Evolutionary conservation across 768 basidiomycete genomes (phyloP), one percentile per base, ranked within the genome.

Genomic region (Postia placenta): DNA sequence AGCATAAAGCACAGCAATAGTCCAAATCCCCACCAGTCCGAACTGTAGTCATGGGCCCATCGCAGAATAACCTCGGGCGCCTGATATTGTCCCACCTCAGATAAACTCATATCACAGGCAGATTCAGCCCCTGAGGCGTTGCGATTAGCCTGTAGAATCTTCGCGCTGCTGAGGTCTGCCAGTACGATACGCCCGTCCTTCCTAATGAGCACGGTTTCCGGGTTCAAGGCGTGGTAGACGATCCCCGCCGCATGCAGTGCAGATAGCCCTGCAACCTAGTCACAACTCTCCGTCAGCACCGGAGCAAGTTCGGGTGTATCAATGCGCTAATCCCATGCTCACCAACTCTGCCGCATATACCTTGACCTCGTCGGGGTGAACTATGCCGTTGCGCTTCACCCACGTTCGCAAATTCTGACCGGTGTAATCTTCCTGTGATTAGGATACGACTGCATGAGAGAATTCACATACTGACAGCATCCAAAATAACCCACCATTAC

Each of bases 11-110:
- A 74, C 33, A 82, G 47, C 30, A 57, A 9, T 15, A 76, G 58
- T 2, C 80, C 81, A 51, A 82, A 79, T 0, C 74, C 73, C 81
- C 81, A 84, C 53, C 71, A 74, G 60, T 84, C 81, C 17, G 78
- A 77, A 12, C 71, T 64, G 20, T 58, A 65, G 53, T 78, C 74
- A 45, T 78, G 73, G 14, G 66, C 57, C 81, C 81, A 84, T 0
- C 75, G 75, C 7, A 82, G 64, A 11, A 80, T 50, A 0, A 78
- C 51, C 53, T 83, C 81, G 1, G 81, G 80, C 3, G 81, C 77
- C 19, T 64, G 67, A 55, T 74, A 78, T 36, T 56, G 57, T 26
- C 49, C 38, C 26, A 48, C 50, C 7, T 36, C 48, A 43, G 3
- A 19, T 9, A 47, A 28, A 39, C 43, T 42, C 38, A 44, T 30